Evolutionary conservation across 2,329 filamentous ascomycete genomes (phyloP).

Genomic region (Fusarium coicis): DNA sequence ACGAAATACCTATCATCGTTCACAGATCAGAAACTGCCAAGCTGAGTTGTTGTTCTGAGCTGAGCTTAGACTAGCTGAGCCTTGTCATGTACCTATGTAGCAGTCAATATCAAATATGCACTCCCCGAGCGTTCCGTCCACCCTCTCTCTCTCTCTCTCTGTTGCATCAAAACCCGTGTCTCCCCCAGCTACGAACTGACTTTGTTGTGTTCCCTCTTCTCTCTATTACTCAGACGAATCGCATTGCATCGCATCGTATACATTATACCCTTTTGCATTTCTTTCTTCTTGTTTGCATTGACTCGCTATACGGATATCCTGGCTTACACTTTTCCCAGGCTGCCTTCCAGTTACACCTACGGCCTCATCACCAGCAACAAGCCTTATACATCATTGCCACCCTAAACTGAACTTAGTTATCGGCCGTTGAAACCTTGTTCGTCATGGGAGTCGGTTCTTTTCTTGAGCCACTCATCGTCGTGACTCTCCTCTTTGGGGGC

Average conservation of each 20-base stretch:
- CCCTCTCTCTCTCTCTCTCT: not conserved
- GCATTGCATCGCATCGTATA: not conserved
- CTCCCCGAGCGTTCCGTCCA: slow-evolving; percentile 21
- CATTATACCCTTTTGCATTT: not conserved
- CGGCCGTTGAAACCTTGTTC: not conserved
- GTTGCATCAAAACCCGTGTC: slow-evolving; percentile 23
- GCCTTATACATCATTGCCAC: not conserved
- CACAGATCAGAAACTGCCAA: not conserved
- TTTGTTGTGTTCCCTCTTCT: not conserved
- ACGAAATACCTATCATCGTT: not conserved
- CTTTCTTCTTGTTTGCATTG: not conserved
- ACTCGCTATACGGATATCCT: not conserved
- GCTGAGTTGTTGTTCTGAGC: not conserved
- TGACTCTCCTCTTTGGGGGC: slow-evolving; percentile 57
- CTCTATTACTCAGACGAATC: not conserved
- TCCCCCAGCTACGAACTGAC: not conserved
- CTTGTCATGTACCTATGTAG: not conserved
- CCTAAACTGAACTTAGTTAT: not conserved
- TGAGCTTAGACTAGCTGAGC: not conserved
- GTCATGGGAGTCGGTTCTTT: slow-evolving; percentile 55
- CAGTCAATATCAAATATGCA: slow-evolving; percentile 4
- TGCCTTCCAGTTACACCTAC: not conserved
- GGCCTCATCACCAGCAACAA: not conserved
- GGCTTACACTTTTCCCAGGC: not conserved
- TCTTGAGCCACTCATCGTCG: slow-evolving; percentile 55